A percentile compares a stretch with the other conserved stretches of the same genome.
Evolutionary conservation across 305 asterid species (phyloP).

Genomic region (Fraxinus ornus): DNA sequence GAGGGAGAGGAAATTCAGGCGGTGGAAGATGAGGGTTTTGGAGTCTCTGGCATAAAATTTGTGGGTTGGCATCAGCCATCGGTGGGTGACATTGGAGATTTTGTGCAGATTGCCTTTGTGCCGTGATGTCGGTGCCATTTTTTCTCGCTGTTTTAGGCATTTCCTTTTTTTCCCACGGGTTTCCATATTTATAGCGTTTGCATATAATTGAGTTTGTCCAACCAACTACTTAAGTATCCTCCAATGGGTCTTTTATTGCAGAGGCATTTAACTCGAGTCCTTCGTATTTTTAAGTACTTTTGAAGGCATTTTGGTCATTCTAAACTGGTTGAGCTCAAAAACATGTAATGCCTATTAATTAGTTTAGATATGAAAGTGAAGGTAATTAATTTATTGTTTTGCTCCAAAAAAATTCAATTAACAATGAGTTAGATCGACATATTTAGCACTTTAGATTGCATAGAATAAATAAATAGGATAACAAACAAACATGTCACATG

Average conservation of each 20-base stretch:
- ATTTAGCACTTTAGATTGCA: neutral
- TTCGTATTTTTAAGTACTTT: neutral
- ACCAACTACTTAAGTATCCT: neutral
- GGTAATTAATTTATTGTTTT: neutral
- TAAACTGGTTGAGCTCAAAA: neutral
- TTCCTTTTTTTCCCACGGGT: neutral
- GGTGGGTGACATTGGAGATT: slow-evolving; percentile 55
- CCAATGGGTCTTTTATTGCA: neutral
- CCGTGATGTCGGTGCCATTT: slow-evolving; percentile 69
- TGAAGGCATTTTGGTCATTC: neutral
- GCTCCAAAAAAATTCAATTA: neutral
- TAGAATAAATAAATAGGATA: neutral
- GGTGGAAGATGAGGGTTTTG: slow-evolving; percentile 63
- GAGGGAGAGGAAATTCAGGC: slow-evolving; percentile 63
- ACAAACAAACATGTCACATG: neutral
- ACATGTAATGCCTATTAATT: neutral
- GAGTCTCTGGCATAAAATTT: slow-evolving; percentile 56
- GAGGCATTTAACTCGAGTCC: neutral
- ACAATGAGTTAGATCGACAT: neutral
- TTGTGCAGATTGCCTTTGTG: slow-evolving; percentile 83
- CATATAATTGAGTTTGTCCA: neutral
- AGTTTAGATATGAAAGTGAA: neutral
- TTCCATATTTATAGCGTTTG: neutral
- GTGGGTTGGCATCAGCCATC: slow-evolving; percentile 62
- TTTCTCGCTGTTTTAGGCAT: neutral